phyloP scores from a whole-genome alignment of 2,329 filamentous ascomycete genomes.

The Phialophora tarda region DNA sequence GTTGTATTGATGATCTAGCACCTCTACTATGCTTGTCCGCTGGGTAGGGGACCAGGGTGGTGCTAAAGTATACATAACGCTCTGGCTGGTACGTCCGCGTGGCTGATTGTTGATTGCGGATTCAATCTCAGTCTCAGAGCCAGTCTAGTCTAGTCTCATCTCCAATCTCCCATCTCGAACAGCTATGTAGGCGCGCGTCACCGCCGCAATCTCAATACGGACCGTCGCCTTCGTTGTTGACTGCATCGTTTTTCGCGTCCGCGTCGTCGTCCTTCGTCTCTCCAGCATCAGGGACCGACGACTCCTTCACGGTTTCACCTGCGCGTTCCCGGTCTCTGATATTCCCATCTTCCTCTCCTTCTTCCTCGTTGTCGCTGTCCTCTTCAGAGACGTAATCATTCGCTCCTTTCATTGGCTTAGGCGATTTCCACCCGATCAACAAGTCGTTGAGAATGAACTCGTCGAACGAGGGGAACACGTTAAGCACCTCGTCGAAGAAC shows the following conservation, averaged over 20 bases:
- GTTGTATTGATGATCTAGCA: too few relatives aligned
- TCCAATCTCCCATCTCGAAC: too few relatives aligned
- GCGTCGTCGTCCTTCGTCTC: not conserved
- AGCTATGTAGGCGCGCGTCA: not conserved
- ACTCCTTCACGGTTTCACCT: not conserved
- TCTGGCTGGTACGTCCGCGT: too few relatives aligned
- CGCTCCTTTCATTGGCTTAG: constrained; percentile 43
- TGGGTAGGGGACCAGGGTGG: too few relatives aligned
- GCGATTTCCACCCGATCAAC: constrained; percentile 70
- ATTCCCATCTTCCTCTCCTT: constrained; percentile 5
- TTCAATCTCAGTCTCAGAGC: too few relatives aligned
- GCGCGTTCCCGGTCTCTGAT: not conserved
- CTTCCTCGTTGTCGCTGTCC: constrained; percentile 13
- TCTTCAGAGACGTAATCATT: constrained; percentile 27
- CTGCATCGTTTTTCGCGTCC: not conserved
- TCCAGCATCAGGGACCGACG: not conserved
- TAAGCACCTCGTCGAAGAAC: constrained; percentile 67
- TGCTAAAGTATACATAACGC: too few relatives aligned
- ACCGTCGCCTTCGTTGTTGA: not conserved
- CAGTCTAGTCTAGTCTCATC: too few relatives aligned
- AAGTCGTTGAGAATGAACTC: constrained; percentile 70
- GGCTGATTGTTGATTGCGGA: too few relatives aligned
- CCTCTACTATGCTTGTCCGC: too few relatives aligned
- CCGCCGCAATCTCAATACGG: not conserved
- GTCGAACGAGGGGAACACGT: constrained; percentile 67